A percentile compares a stretch with the other conserved stretches of the same genome.
Evolutionary conservation across 768 basidiomycete species (phyloP).

Genomic region (Phaffia tasmanica): DNA sequence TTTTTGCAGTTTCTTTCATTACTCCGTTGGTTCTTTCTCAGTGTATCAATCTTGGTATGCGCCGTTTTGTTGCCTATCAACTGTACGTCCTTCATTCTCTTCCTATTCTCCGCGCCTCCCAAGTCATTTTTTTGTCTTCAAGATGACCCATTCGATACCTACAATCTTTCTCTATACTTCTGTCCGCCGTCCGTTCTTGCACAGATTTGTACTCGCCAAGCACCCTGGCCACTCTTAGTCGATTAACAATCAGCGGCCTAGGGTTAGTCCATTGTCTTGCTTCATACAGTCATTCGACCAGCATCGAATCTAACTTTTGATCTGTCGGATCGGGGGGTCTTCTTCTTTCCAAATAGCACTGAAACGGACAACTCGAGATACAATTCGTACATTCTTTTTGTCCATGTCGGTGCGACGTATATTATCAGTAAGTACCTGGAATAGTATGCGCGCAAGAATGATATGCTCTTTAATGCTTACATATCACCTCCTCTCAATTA

Average conservation of each 20-base stretch:
- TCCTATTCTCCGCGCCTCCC: constrained; percentile 6
- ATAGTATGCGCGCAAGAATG: background rate
- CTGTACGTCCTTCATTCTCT: constrained; percentile 27
- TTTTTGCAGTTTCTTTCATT: constrained; percentile 86
- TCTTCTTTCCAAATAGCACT: too few relatives aligned
- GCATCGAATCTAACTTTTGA: too few relatives aligned
- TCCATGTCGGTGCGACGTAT: constrained; percentile 74
- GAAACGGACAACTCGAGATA: background rate
- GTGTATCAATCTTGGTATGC: constrained; percentile 41
- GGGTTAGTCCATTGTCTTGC: too few relatives aligned
- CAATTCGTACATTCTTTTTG: constrained; percentile 51
- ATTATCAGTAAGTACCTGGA: constrained; percentile 48
- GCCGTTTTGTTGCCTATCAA: constrained; percentile 76
- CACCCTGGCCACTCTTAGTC: too few relatives aligned
- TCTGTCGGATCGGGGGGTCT: too few relatives aligned
- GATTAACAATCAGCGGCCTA: too few relatives aligned
- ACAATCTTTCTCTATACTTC: too few relatives aligned
- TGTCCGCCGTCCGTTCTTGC: too few relatives aligned
- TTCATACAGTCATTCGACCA: too few relatives aligned
- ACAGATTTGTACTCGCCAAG: too few relatives aligned
- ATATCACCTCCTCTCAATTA: constrained; percentile 25
- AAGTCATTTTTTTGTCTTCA: constrained; percentile 36
- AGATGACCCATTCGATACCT: too few relatives aligned
- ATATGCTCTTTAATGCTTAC: too few relatives aligned
- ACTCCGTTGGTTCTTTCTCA: constrained; percentile 45